Percentiles rank a stretch among this genome's conserved stretches.
These are phyloP conservation scores for Emericellopsis terricola DNA, from an alignment of 495 filamentous ascomycete species.

Conservation along the genomic window DNA sequence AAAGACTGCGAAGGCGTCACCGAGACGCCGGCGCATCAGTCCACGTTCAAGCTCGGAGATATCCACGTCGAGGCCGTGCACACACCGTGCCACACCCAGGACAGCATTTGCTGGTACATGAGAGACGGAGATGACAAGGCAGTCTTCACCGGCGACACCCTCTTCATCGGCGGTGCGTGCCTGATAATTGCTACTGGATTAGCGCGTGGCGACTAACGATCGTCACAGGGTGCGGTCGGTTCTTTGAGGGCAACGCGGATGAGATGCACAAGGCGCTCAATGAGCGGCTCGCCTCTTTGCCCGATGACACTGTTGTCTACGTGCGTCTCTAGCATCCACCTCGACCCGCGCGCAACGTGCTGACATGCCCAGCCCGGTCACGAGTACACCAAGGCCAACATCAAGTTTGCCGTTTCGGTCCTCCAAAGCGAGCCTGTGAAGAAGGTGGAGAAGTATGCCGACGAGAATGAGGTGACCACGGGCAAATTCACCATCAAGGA, in stretches of 20 bases:
- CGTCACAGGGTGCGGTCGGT: slow-evolving; percentile 71
- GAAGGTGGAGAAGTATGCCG: slow-evolving; percentile 59
- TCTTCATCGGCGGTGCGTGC: slow-evolving; percentile 72
- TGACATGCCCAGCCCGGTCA: slow-evolving; percentile 55
- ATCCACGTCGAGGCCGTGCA: slow-evolving; percentile 80
- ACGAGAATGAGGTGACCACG: slow-evolving; percentile 70
- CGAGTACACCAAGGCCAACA: slow-evolving; percentile 90
- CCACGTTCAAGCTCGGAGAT: slow-evolving; percentile 68
- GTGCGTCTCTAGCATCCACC: slow-evolving; percentile 24
- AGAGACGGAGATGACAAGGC: slow-evolving; percentile 65
- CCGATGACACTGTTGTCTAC: slow-evolving; percentile 87
- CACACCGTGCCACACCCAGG: slow-evolving; percentile 95
- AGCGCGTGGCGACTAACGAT: neutral
- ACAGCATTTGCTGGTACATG: slow-evolving; percentile 83
- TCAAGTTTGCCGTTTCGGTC: slow-evolving; percentile 66
- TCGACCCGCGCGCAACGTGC: neutral
- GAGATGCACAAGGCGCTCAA: slow-evolving; percentile 89
- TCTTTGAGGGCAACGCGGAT: slow-evolving; percentile 80
- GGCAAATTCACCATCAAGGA: slow-evolving; percentile 95
- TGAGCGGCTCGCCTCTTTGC: slow-evolving; percentile 58
- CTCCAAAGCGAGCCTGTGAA: slow-evolving; percentile 55
- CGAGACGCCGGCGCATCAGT: slow-evolving; percentile 50
- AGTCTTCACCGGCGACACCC: slow-evolving; percentile 90
- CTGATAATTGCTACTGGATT: neutral
- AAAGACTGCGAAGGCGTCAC: slow-evolving; percentile 71